Evolutionary conservation across 2,329 filamentous ascomycete genomes (phyloP).

Genomic region (Colletotrichum spaethianum): DNA sequence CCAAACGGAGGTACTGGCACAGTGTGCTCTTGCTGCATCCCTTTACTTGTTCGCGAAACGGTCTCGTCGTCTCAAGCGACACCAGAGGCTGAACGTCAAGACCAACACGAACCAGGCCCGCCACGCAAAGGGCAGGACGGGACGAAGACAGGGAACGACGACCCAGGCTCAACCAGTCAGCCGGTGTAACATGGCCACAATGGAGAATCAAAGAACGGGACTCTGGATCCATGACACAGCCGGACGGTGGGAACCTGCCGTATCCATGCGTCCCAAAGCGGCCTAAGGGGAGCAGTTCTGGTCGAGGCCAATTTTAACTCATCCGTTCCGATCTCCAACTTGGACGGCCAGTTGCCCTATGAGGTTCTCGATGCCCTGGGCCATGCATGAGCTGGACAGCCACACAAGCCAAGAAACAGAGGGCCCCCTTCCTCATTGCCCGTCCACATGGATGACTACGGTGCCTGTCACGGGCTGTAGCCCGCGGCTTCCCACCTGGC

Average conservation of each 20-base stretch:
- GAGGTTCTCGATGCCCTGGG: conserved; percentile 5
- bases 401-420: not conserved
- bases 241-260: conserved; percentile 19
- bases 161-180: conserved; percentile 33
- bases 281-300: conserved; percentile 14
- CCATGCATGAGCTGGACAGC: conserved; percentile 6
- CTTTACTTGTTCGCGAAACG: not conserved
- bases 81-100: not conserved
- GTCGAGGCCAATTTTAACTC: conserved; percentile 20
- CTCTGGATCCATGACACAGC: conserved; percentile 28
- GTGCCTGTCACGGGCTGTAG: conserved; percentile 29
- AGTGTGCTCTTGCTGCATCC: no score
- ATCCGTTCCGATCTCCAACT: conserved; percentile 5
- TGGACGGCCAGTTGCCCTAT: conserved; percentile 19
- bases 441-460: conserved; percentile 12
- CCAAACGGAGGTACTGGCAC: conserved; percentile 1
- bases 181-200: conserved; percentile 33
- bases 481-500: conserved; percentile 5
- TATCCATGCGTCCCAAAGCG: conserved; percentile 20
- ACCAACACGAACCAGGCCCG: not conserved
- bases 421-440: not conserved
- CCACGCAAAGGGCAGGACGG: conserved; percentile 1
- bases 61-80: not conserved
- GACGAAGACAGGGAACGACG: conserved; percentile 11
- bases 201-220: conserved; percentile 30